Percentiles rank a stretch among this genome's conserved stretches.
Evolutionary conservation across 306 rosid species (phyloP).

Genomic region (Heteromeles arbutifolia): DNA sequence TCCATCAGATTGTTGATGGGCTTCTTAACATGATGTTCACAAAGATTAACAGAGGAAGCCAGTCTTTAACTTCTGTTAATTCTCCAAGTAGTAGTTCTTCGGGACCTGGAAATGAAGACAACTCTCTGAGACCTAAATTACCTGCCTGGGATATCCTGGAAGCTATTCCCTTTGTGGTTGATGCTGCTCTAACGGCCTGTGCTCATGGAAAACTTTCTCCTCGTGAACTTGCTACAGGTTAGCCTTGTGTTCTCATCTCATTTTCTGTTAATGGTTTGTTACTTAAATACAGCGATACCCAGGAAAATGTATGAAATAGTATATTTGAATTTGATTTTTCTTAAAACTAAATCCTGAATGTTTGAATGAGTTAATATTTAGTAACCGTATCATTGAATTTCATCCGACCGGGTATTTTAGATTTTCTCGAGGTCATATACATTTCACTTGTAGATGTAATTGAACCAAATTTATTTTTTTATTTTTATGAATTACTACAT

Average conservation of each 20-base stretch:
- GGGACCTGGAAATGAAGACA: conserved; percentile 72
- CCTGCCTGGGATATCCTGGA: conserved; percentile 99
- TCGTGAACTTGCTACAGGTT: conserved; percentile 95
- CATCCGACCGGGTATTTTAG: too few relatives aligned
- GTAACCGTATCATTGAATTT: neutral
- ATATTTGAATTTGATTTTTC: neutral
- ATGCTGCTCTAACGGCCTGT: conserved; percentile 97
- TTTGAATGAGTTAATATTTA: neutral
- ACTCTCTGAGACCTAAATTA: conserved; percentile 61
- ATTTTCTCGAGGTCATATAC: too few relatives aligned
- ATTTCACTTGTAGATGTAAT: neutral
- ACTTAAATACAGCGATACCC: neutral
- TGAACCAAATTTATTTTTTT: neutral
- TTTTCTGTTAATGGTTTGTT: conserved; percentile 12
- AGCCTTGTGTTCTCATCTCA: conserved; percentile 9
- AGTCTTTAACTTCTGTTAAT: conserved; percentile 47
- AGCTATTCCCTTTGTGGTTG: conserved; percentile 92
- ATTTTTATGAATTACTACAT: neutral
- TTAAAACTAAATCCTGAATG: neutral
- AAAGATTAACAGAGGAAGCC: conserved; percentile 64
- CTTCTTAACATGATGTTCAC: conserved; percentile 89
- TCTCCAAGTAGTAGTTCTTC: conserved; percentile 94
- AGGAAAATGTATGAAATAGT: neutral
- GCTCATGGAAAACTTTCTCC: conserved; percentile 95
- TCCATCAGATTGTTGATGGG: conserved; percentile 91